Evolutionary conservation across 805 yeast genomes (phyloP).

Genomic region (Candida montana): DNA sequence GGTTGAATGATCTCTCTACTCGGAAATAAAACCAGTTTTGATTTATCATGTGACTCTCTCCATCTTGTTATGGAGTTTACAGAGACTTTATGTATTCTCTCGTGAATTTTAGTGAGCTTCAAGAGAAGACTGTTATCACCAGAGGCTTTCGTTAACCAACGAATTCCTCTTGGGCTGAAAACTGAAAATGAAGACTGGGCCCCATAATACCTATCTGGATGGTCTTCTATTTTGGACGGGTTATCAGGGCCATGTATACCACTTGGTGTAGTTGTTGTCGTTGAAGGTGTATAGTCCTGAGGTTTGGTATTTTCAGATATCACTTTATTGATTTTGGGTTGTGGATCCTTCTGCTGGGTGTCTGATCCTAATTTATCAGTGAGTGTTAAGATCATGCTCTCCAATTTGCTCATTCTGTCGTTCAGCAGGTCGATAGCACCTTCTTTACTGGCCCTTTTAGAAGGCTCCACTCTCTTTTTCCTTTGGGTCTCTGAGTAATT

Average conservation of each 20-base stretch:
- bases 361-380: slow-evolving; percentile 19
- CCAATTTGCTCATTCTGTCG: slow-evolving; percentile 29
- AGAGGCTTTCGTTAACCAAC: slow-evolving; percentile 30
- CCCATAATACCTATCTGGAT: slow-evolving; percentile 18
- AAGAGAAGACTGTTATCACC: slow-evolving; percentile 14
- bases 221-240: slow-evolving; percentile 1
- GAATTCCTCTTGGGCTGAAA: slow-evolving; percentile 36
- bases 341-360: no score
- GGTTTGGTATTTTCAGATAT: neutral
- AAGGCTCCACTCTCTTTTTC: slow-evolving; percentile 5
- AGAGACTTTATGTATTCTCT: slow-evolving; percentile 17
- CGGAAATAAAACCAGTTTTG: slow-evolving; percentile 28
- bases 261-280: neutral
- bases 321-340: neutral
- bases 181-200: slow-evolving; percentile 30
- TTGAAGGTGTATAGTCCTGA: neutral
- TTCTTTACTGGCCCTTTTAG: neutral
- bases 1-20: slow-evolving; percentile 17
- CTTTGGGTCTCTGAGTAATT: slow-evolving; percentile 12
- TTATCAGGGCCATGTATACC: neutral
- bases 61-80: slow-evolving; percentile 23
- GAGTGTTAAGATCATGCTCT: slow-evolving; percentile 27
- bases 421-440: slow-evolving; percentile 18
- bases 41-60: slow-evolving; percentile 30
- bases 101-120: slow-evolving; percentile 24